phyloP scores from a whole-genome alignment of 768 basidiomycete species.

The Suillus fuscotomentosus region DNA sequence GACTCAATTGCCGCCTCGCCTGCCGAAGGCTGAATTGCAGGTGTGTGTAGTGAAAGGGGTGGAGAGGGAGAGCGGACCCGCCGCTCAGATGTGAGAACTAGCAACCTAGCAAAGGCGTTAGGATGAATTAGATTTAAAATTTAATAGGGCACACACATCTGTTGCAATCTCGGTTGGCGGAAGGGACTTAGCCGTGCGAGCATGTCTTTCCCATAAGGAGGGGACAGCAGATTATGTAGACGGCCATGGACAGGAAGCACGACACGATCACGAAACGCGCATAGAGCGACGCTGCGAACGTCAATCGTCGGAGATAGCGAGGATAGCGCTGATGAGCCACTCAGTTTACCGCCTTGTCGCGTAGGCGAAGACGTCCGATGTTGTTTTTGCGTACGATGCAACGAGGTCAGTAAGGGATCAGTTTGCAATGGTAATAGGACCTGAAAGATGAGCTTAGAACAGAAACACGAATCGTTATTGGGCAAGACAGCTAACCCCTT shows the following conservation, averaged over 20 bases:
- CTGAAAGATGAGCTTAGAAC: constrained; percentile 37
- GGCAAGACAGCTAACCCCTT: constrained; percentile 58
- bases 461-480: constrained; percentile 16
- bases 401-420: constrained; percentile 61
- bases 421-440: constrained; percentile 62
- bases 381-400: constrained; percentile 61
- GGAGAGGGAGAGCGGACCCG: constrained; percentile 52
- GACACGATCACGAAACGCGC: constrained; percentile 78
- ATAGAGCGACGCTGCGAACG: constrained; percentile 76
- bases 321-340: constrained; percentile 19
- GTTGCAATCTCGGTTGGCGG: constrained; percentile 71
- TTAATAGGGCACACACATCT: constrained; percentile 56
- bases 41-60: constrained; percentile 52
- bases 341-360: constrained; percentile 47
- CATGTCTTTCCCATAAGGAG: constrained; percentile 53
- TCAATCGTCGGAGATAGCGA: constrained; percentile 61
- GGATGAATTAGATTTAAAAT: background rate
- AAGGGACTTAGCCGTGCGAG: constrained; percentile 54
- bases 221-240: constrained; percentile 54
- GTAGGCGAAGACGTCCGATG: constrained; percentile 52
- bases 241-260: constrained; percentile 63
- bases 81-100: constrained; percentile 74
- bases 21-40: constrained; percentile 53
- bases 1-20: constrained; percentile 70
- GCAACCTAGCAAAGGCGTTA: constrained; percentile 47